phyloP scores from a whole-genome alignment of 768 basidiomycete species.

The Trametes maxima region DNA sequence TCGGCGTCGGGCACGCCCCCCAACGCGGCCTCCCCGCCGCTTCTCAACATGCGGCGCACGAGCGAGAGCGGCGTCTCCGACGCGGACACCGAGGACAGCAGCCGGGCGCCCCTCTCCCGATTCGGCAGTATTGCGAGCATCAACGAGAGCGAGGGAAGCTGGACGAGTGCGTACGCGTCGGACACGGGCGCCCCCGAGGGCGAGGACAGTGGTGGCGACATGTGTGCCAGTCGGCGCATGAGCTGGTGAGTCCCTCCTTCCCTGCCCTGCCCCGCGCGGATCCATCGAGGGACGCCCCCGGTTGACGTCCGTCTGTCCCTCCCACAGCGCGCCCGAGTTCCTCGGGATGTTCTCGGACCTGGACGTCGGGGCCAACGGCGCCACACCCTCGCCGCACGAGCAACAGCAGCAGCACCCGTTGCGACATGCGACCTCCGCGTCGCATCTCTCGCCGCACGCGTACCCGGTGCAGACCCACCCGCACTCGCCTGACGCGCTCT shows the following conservation, averaged over 20 bases:
- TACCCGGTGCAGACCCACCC: slow-evolving; percentile 5
- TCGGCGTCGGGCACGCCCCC: slow-evolving; percentile 21
- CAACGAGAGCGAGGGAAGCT: slow-evolving; percentile 33
- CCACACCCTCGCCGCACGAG: slow-evolving; percentile 11
- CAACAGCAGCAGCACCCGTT: slow-evolving; percentile 14
- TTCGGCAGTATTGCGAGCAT: slow-evolving; percentile 32
- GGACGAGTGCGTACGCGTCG: slow-evolving; percentile 31
- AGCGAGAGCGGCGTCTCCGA: slow-evolving; percentile 22
- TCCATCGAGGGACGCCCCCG: background rate
- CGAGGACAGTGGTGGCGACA: slow-evolving; percentile 9
- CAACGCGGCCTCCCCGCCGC: slow-evolving; percentile 22
- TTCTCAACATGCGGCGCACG: slow-evolving; percentile 16
- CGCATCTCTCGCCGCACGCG: slow-evolving; percentile 14
- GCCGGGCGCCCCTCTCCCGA: slow-evolving; percentile 25
- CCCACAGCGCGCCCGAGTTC: slow-evolving; percentile 26
- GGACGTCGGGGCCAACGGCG: slow-evolving; percentile 26
- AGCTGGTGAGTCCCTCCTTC: slow-evolving; percentile 26
- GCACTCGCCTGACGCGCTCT: slow-evolving; percentile 12
- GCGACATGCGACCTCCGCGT: background rate
- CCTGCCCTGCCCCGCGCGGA: background rate
- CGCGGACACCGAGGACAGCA: slow-evolving; percentile 28
- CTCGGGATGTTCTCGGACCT: slow-evolving; percentile 28
- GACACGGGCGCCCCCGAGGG: slow-evolving; percentile 24
- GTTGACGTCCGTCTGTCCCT: background rate
- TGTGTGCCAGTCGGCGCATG: slow-evolving; percentile 20